Percentiles rank a stretch among this genome's conserved stretches.
These are phyloP conservation scores for Blepharisma undulans DNA, from an alignment of 169 alveolate species.

Conservation along the genomic window DNA sequence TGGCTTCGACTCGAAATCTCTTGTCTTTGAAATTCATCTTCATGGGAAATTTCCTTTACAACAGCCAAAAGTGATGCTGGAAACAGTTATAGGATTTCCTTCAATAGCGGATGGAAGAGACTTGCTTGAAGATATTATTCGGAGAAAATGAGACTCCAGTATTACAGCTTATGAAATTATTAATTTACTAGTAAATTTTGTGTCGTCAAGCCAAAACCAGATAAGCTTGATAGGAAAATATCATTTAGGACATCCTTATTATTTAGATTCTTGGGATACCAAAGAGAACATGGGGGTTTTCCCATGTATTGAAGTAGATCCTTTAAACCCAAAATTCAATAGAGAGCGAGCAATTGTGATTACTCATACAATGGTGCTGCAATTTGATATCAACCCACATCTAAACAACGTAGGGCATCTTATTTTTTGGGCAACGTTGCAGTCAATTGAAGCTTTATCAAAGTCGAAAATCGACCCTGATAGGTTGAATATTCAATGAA, in stretches of 20 bases:
- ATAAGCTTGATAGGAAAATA: not conserved
- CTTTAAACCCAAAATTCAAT: not conserved
- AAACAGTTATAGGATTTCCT: slow-evolving; percentile 36
- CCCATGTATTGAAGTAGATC: not conserved
- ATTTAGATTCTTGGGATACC: not conserved
- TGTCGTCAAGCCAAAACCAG: not conserved
- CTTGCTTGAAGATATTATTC: slow-evolving; percentile 48
- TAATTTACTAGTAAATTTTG: not conserved
- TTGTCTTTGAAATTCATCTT: slow-evolving; percentile 17
- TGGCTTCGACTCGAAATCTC: not conserved
- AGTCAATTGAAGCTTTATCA: slow-evolving; percentile 2
- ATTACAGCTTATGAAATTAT: slow-evolving; percentile 43
- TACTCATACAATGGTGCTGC: slow-evolving; percentile 22
- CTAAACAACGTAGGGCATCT: slow-evolving; percentile 3
- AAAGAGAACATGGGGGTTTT: not conserved
- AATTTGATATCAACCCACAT: not conserved
- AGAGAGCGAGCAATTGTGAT: slow-evolving; percentile 19
- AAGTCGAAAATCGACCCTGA: slow-evolving; percentile 17
- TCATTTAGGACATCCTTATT: slow-evolving; percentile 12
- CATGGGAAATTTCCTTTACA: slow-evolving; percentile 24
- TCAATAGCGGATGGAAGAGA: slow-evolving; percentile 61
- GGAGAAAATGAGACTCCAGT: slow-evolving; percentile 43
- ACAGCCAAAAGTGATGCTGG: not conserved
- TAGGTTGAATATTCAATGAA: slow-evolving; percentile 22
- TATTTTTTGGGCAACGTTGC: slow-evolving; percentile 31